Conservation (phyloP, 2,329 filamentous ascomycete species). For the Diaporthe nobilis region DNA sequence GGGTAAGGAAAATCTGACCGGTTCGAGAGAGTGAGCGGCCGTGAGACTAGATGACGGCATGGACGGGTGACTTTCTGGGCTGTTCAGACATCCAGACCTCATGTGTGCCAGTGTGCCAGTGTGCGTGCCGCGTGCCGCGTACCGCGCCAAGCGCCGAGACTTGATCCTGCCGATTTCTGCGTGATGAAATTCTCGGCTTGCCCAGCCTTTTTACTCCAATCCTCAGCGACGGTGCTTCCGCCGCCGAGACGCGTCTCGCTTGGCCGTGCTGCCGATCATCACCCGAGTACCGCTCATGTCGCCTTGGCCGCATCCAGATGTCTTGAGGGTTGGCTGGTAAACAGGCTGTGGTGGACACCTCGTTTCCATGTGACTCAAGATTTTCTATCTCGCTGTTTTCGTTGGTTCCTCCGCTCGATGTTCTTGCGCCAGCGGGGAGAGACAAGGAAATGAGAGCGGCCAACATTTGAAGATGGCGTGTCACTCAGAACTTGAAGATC, state of each 20-base stretch:
- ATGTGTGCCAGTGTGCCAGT: not conserved
- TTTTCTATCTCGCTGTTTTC: not conserved
- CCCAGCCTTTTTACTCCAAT: not conserved
- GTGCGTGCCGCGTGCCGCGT: constrained; percentile 16
- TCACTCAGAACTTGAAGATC: too few relatives aligned
- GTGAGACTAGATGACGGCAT: constrained; percentile 13
- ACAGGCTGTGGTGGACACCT: not conserved
- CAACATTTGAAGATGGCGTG: not conserved
- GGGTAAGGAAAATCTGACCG: not conserved
- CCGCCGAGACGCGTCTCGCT: constrained; percentile 18
- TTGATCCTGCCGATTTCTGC: not conserved
- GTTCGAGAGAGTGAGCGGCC: not conserved
- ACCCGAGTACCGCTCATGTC: not conserved
- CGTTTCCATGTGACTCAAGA: not conserved
- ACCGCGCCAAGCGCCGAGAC: constrained; percentile 29
- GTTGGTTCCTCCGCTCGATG: not conserved
- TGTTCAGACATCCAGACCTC: not conserved
- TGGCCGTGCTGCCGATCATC: constrained; percentile 25
- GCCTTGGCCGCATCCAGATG: constrained; percentile 5
- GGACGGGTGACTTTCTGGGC: constrained; percentile 8
- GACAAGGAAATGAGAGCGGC: not conserved
- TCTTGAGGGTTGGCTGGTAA: not conserved
- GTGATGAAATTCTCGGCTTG: constrained; percentile 5
- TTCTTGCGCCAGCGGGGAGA: too few relatives aligned
- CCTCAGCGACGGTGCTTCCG: constrained; percentile 3